A percentile compares a stretch with the other conserved stretches of the same genome.
These are phyloP conservation scores for Nannizzia gypsea DNA, from an alignment of 2,329 filamentous ascomycete species.

Conservation along the genomic window DNA sequence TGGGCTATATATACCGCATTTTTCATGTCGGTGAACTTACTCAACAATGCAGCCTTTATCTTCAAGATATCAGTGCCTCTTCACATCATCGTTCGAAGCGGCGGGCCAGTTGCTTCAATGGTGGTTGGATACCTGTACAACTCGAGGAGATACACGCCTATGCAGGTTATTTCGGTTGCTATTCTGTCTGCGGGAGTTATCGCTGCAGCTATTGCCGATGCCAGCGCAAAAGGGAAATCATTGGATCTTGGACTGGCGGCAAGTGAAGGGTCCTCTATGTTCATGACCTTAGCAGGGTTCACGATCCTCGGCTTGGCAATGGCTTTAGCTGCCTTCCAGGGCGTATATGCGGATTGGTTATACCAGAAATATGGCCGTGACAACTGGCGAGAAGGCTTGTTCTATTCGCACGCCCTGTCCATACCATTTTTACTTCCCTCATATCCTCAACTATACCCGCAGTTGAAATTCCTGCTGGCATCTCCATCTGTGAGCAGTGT, in stretches of 20 bases:
- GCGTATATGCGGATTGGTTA: conserved; percentile 83
- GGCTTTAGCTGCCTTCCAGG: conserved; percentile 83
- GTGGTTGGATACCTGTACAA: conserved; percentile 76
- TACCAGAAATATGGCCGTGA: conserved; percentile 69
- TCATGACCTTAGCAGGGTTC: conserved; percentile 50
- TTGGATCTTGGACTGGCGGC: conserved; percentile 30
- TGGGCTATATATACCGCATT: conserved; percentile 83
- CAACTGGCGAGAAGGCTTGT: conserved; percentile 90
- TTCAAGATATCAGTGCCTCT: conserved; percentile 94
- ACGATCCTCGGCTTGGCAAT: conserved; percentile 77
- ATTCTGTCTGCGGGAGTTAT: conserved; percentile 79
- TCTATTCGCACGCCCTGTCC: conserved; percentile 61
- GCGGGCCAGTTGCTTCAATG: conserved; percentile 93
- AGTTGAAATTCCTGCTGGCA: conserved; percentile 26
- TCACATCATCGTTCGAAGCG: conserved; percentile 91
- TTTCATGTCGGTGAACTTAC: conserved; percentile 85
- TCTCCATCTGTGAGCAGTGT: conserved; percentile 25
- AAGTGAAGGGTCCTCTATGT: conserved; percentile 25
- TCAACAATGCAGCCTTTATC: conserved; percentile 96
- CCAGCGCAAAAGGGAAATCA: conserved; percentile 56
- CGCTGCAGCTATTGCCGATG: conserved; percentile 79
- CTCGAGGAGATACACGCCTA: conserved; percentile 60
- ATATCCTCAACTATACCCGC: conserved; percentile 25
- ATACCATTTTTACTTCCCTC: conserved; percentile 34
- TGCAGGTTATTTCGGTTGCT: conserved; percentile 70